A percentile compares a stretch with the other conserved stretches of the same genome.
Evolutionary conservation across 2,329 filamentous ascomycete species (phyloP).

Genomic region (Pseudogymnoascus sp.): DNA sequence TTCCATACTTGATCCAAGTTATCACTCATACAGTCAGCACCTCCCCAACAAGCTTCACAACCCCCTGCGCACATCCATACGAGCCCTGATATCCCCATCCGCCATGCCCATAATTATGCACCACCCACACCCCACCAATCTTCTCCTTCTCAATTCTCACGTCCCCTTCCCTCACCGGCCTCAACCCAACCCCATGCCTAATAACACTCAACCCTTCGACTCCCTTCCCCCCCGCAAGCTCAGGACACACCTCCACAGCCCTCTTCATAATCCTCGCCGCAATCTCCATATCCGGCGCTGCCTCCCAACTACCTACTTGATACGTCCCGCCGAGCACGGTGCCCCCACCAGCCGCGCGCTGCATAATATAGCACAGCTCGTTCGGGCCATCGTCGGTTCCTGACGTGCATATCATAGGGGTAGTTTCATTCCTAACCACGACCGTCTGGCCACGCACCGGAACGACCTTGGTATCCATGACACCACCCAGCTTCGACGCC

Average conservation of each 20-base stretch:
- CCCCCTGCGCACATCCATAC: constrained; percentile 62
- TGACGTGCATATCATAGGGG: constrained; percentile 50
- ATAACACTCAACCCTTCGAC: constrained; percentile 56
- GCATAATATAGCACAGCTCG: constrained; percentile 60
- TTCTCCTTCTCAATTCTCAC: constrained; percentile 54
- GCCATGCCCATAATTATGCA: constrained; percentile 55
- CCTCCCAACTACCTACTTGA: constrained; percentile 56
- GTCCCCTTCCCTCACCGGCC: constrained; percentile 53
- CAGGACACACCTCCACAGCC: constrained; percentile 46
- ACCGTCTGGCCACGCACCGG: constrained; percentile 74
- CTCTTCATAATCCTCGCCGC: constrained; percentile 61
- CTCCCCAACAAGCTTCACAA: constrained; percentile 57
- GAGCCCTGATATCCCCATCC: constrained; percentile 54
- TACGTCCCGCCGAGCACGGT: constrained; percentile 60
- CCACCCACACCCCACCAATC: constrained; percentile 44
- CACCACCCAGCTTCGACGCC: constrained; percentile 68
- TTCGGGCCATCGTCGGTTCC: constrained; percentile 57
- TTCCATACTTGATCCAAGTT: background rate
- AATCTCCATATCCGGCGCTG: constrained; percentile 51
- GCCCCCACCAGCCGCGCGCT: constrained; percentile 55
- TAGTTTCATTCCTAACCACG: constrained; percentile 55
- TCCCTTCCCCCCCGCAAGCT: constrained; percentile 46
- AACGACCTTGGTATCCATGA: constrained; percentile 62
- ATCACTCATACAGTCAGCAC: constrained; percentile 13
- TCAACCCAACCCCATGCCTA: constrained; percentile 57